Evolutionary conservation across 345 rosid genomes (phyloP).

Genomic region (rapeseed (Brassica napus)): DNA sequence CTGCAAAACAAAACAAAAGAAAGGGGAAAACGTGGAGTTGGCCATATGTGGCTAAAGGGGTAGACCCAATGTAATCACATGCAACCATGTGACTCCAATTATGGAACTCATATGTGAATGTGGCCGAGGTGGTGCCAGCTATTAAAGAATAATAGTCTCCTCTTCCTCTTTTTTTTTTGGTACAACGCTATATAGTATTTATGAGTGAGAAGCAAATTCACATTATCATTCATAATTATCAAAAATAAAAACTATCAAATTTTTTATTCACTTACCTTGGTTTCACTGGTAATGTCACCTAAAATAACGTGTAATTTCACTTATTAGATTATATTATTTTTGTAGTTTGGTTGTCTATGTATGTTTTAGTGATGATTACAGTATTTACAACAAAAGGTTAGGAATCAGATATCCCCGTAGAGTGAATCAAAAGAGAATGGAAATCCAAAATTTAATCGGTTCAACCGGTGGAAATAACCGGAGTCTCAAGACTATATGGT

Average conservation of each 20-base stretch:
- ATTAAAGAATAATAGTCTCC: slow-evolving; percentile 5
- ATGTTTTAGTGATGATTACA: neutral
- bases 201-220: neutral
- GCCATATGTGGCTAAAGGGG: slow-evolving; percentile 42
- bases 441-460: neutral
- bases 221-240: neutral
- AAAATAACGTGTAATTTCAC: neutral
- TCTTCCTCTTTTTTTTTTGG: neutral
- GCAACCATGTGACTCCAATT: slow-evolving; percentile 45
- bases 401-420: neutral
- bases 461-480: slow-evolving; percentile 1
- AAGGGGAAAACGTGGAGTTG: slow-evolving; percentile 37
- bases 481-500: neutral
- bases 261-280: neutral
- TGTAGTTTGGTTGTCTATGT: neutral
- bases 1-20: slow-evolving; percentile 30
- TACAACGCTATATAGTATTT: neutral
- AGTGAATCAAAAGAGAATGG: neutral
- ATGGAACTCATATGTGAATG: slow-evolving; percentile 41
- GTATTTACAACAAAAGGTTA: neutral
- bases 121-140: slow-evolving; percentile 32
- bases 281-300: neutral
- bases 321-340: neutral
- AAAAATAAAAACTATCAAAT: neutral
- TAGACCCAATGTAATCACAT: slow-evolving; percentile 44